Conservation (phyloP, 73 alveolate species). For the Paramecium sexaurelia region DNA sequence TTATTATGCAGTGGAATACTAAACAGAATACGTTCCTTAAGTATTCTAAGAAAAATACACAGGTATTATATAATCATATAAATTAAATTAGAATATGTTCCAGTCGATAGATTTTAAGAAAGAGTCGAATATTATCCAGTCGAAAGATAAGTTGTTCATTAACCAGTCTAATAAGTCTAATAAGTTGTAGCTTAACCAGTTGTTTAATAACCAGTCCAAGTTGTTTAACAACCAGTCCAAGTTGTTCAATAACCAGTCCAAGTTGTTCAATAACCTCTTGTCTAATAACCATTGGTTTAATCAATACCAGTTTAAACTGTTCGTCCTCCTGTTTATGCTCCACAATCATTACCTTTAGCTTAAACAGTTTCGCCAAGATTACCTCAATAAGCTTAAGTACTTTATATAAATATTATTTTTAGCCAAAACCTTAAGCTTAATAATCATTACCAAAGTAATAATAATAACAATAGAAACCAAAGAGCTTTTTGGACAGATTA, state of each 20-base stretch:
- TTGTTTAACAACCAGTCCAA: constrained; percentile 54
- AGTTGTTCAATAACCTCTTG: background rate
- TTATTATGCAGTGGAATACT: constrained; percentile 66
- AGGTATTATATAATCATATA: background rate
- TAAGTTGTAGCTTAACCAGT: constrained; percentile 32
- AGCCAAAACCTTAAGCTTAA: background rate
- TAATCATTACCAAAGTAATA: background rate
- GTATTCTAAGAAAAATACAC: constrained; percentile 65
- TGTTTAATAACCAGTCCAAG: background rate
- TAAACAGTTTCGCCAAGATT: background rate
- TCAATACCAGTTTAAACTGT: background rate
- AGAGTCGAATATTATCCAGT: constrained; percentile 60
- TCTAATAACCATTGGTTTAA: background rate
- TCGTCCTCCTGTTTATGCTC: background rate
- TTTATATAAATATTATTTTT: background rate
- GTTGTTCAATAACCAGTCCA: background rate
- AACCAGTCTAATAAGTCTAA: constrained; percentile 28
- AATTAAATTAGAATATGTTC: constrained; percentile 48
- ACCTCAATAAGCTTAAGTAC: background rate
- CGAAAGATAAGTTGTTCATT: constrained; percentile 64
- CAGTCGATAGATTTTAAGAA: constrained; percentile 64
- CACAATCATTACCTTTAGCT: background rate
- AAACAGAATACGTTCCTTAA: constrained; percentile 67
- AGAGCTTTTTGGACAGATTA: background rate
- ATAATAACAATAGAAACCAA: background rate